Evolutionary conservation across 768 basidiomycete genomes (phyloP), one percentile per base, ranked within the genome.

Genomic region (Suillus clintonianus): DNA sequence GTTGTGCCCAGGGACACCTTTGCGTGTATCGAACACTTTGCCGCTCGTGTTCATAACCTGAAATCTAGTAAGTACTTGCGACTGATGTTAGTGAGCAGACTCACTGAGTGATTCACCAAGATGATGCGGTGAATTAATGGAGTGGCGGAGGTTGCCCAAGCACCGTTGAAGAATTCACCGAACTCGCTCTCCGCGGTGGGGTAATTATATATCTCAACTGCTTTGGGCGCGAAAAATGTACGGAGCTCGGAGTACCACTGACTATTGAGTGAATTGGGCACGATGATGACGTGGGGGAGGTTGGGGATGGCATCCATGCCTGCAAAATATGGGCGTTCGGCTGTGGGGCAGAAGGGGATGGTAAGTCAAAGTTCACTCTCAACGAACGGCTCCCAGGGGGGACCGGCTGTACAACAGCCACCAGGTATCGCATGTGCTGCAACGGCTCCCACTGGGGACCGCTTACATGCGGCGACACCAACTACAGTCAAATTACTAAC

Each of bases 211-310:
- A 61, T 51, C 2, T 61, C 60, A 4, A 61, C 9, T 34, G 36
- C n/a, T 15, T 36, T 51, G 4, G 47, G 48, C 6, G 45, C 11
- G 15, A 51, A 51, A 17, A 61, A 61, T 1, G 47, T 61, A 4
- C 42, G 15, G 0, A 61, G n/a, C 7, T 61, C 60, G 0, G 60
- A 51, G 48, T 15, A 24, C 60, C 60, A 61, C 14, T 61, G 60
- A 22, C 3, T 36, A 10, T 6, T 24, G 0, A 61, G 5, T 1
- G 47, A 48, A 36, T 61, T 61, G 0, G 60, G 60, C 1, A 53
- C 60, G 0, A 50, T 36, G n/a, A 61, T 53, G 27, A 61, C 14
- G 19, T 61, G 60, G 14, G 60, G 60, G 7, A 61, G 60, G 39
- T 61, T 30, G 4, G 60, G 48, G 19, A 61, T 53, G 0, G 27